Evolutionary conservation across 2,329 filamentous ascomycete genomes (phyloP), one percentile per base, ranked within the genome.

Genomic region (Zasmidium citrigriseum): DNA sequence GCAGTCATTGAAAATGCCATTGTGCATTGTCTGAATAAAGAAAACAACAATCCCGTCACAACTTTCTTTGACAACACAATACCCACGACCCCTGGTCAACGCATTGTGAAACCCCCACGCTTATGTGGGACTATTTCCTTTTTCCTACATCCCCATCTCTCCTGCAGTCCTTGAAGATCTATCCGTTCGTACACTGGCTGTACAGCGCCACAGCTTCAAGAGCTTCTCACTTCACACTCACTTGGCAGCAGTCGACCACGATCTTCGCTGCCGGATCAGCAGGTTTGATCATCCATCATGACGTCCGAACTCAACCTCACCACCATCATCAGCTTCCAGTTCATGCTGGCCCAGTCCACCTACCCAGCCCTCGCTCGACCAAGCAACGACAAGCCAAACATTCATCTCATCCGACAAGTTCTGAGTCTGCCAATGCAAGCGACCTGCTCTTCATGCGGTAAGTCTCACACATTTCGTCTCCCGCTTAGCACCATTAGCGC

Each of bases 341-440:
- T 46, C 44, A 24, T 54, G 11, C 38, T 54, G 12, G 52, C 52
- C 1, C 52, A 54, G 12, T 47, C 52, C 5, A 54, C 44, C 2
- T 46, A 46, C 16, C 41, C 52, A 4, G n/a, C 10, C 4, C 22
- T 25, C 5, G 16, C 22, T 14, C 21, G 10, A 14, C 29, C 23
- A 14, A 27, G 25, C 23, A 34, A 22, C 38, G 22, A 34, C 18
- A 4, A 3, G 1, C n/a, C 45, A 10, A 44, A 24, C 12, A 23
- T 20, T 7, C 24, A 12, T 4, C 22, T 47, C 29, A 18, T 54
- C 41, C n/a, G 21, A 2, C 18, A 45, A 10, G 20, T 20, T 2
- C 11, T 54, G 14, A 2, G 1, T 9, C 22, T 25, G 34, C 52
- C 18, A 1, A 23, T 52, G 4, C 16, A n/a, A 18, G 50, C 41